Evolutionary conservation across 1,139 yeast genomes (phyloP).

Genomic region (Blastobotrys indianensis): DNA sequence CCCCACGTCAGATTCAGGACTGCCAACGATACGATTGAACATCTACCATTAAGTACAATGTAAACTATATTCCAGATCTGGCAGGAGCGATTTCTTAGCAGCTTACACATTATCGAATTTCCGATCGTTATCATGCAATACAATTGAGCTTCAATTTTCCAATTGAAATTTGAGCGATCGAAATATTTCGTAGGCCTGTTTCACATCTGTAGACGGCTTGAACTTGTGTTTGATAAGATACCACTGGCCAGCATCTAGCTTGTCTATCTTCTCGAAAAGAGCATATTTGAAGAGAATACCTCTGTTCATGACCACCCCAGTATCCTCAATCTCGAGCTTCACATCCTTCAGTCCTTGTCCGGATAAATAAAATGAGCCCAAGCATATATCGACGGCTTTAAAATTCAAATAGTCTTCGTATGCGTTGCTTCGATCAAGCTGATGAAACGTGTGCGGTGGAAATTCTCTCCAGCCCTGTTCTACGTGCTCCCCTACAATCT

Average conservation of each 20-base stretch:
- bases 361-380: conserved; percentile 35
- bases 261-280: conserved; percentile 38
- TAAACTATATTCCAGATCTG: too few species aligned
- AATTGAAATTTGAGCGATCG: background rate
- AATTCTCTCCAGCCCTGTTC: conserved; percentile 14
- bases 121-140: too few species aligned
- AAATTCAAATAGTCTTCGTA: conserved; percentile 52
- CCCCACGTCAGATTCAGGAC: too few species aligned
- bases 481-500: conserved; percentile 10
- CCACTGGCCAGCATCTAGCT: conserved; percentile 4
- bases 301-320: conserved; percentile 49
- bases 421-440: conserved; percentile 33
- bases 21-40: too few species aligned
- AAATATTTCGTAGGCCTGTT: conserved; percentile 8
- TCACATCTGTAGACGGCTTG: conserved; percentile 3
- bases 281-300: conserved; percentile 55
- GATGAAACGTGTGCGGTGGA: conserved; percentile 29
- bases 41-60: too few species aligned
- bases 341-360: conserved; percentile 23
- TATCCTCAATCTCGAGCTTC: conserved; percentile 52
- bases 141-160: too few species aligned
- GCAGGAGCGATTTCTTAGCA: too few species aligned
- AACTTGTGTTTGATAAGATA: conserved; percentile 1
- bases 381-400: conserved; percentile 46
- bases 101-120: too few species aligned